These are phyloP conservation scores for Aeschynomene evenia DNA, from an alignment of 306 rosid species.

Conservation along the genomic window DNA sequence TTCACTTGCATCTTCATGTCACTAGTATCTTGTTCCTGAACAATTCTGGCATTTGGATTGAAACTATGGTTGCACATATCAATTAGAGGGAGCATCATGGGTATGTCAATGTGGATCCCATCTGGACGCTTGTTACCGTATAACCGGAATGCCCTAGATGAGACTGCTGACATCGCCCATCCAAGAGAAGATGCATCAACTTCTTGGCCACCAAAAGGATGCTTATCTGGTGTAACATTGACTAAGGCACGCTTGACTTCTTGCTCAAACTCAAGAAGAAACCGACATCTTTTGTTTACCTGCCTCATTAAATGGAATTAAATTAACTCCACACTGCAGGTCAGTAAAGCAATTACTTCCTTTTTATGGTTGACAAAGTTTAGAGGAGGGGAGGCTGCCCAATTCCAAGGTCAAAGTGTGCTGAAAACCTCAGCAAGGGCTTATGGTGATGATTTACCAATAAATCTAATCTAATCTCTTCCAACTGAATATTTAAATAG, in stretches of 20 bases:
- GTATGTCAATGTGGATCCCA: constrained; percentile 46
- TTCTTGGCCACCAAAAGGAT: constrained; percentile 79
- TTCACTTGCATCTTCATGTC: constrained; percentile 60
- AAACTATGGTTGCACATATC: constrained; percentile 99
- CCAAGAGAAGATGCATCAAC: constrained; percentile 93
- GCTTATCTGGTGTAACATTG: constrained; percentile 51
- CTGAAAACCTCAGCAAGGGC: background rate
- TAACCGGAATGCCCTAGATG: constrained; percentile 84
- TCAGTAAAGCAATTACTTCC: background rate
- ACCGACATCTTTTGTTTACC: constrained; percentile 95
- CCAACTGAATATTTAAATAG: too few species aligned
- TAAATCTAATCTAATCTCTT: too few species aligned
- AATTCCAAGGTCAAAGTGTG: background rate
- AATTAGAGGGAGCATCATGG: constrained; percentile 96
- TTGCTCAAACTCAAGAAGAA: constrained; percentile 88
- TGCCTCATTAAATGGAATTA: constrained; percentile 39
- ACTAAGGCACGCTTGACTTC: constrained; percentile 55
- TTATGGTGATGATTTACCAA: background rate
- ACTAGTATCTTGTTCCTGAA: constrained; percentile 68
- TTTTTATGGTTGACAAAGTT: background rate
- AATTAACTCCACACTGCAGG: constrained; percentile 5
- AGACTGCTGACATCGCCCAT: constrained; percentile 99
- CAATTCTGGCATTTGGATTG: constrained; percentile 68
- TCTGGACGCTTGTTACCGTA: constrained; percentile 57
- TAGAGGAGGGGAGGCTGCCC: background rate